A percentile compares a stretch with the other conserved stretches of the same genome.
phyloP scores from a whole-genome alignment of 1,284 basidiomycete genomes.

The Cryptococcus sp. region DNA sequence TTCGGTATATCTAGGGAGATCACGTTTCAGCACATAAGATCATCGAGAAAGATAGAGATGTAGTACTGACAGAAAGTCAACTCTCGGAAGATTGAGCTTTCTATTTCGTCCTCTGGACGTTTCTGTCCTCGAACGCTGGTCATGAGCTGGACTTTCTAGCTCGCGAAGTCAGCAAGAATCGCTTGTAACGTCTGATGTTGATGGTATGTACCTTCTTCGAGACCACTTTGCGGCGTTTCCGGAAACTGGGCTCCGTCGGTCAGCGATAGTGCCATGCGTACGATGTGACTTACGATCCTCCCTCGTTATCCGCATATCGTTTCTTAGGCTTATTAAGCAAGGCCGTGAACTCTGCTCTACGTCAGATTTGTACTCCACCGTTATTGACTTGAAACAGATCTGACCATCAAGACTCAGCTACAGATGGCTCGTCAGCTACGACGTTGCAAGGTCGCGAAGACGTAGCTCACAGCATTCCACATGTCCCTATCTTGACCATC shows the following conservation, averaged over 20 bases:
- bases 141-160: slow-evolving; percentile 61
- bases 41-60: too few relatives aligned
- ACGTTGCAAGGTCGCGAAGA: neutral
- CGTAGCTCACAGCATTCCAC: slow-evolving; percentile 46
- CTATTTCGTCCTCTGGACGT: slow-evolving; percentile 61
- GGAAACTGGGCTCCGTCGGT: slow-evolving; percentile 2
- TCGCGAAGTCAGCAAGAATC: slow-evolving; percentile 1
- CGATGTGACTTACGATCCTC: slow-evolving; percentile 36
- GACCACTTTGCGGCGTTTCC: slow-evolving; percentile 35
- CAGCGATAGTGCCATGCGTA: neutral
- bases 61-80: slow-evolving; percentile 71
- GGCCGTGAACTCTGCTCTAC: slow-evolving; percentile 33
- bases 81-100: slow-evolving; percentile 68
- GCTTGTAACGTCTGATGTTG: neutral
- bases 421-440: neutral
- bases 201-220: slow-evolving; percentile 22
- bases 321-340: slow-evolving; percentile 40
- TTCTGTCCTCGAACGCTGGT: slow-evolving; percentile 66
- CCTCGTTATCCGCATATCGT: slow-evolving; percentile 44
- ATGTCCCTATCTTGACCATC: slow-evolving; percentile 46
- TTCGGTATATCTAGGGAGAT: slow-evolving; percentile 62
- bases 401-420: slow-evolving; percentile 43
- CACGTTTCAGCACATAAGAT: too few relatives aligned
- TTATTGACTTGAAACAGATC: neutral
- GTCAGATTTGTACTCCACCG: neutral